Conservation (phyloP, 805 yeast species). For the Yarrowia bubula region DNA sequence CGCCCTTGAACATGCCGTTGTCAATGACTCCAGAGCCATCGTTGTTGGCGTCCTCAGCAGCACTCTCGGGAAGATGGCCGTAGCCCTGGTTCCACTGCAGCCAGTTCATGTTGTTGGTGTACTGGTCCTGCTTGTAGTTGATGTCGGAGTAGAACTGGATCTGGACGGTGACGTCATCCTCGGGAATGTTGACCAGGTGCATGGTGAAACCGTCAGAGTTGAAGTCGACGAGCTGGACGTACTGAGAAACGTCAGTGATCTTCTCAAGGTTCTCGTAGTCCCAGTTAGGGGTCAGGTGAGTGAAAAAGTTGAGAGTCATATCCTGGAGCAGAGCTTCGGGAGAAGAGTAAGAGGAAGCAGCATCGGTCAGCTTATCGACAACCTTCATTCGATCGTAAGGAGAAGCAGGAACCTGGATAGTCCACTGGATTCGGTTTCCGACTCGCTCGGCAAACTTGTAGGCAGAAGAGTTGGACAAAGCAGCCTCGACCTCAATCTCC, state of each 20-base stretch:
- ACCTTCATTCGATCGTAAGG: neutral
- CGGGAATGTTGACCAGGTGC: neutral
- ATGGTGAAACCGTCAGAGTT: neutral
- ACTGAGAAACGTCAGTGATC: neutral
- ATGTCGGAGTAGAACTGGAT: neutral
- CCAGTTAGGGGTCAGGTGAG: neutral
- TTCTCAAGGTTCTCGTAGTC: neutral
- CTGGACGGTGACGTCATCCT: slow-evolving; percentile 3
- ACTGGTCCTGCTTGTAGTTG: neutral
- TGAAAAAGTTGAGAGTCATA: neutral
- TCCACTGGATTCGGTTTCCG: neutral
- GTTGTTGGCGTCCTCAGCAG: neutral
- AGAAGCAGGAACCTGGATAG: slow-evolving; percentile 12
- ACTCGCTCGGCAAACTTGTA: neutral
- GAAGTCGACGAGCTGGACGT: neutral
- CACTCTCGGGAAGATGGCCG: neutral
- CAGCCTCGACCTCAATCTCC: neutral
- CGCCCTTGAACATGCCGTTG: neutral
- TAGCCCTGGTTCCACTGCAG: slow-evolving; percentile 4
- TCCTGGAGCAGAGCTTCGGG: neutral
- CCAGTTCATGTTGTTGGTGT: slow-evolving; percentile 10
- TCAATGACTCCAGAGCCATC: neutral
- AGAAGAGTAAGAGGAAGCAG: neutral
- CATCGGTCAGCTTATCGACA: neutral
- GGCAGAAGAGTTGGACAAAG: neutral